phyloP scores from a whole-genome alignment of 352 stramenopile species.

The Pythium oligandrum region DNA sequence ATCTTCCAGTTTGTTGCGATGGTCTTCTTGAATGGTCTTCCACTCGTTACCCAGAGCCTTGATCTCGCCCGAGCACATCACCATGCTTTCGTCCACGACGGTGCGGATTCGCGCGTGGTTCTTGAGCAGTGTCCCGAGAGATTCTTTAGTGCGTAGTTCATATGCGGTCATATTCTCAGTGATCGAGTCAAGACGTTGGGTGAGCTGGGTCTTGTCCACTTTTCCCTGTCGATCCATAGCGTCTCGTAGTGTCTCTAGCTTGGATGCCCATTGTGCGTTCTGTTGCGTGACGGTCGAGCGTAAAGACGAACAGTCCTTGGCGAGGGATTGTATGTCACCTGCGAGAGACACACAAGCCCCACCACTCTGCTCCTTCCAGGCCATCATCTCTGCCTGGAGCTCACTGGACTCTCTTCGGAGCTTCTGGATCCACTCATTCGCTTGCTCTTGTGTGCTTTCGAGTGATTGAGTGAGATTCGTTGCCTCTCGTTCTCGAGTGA shows the following conservation, averaged over 20 bases:
- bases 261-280: constrained; percentile 29
- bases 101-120: constrained; percentile 42
- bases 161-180: constrained; percentile 29
- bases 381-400: constrained; percentile 34
- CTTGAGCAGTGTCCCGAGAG: constrained; percentile 42
- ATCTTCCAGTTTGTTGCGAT: constrained; percentile 13
- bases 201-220: constrained; percentile 39
- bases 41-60: constrained; percentile 37
- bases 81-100: constrained; percentile 53
- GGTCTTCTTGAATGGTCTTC: constrained; percentile 25
- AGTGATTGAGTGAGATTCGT: constrained; percentile 33
- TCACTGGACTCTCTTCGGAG: constrained; percentile 35
- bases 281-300: constrained; percentile 32
- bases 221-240: constrained; percentile 41
- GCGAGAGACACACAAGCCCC: constrained; percentile 25
- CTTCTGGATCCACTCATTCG: constrained; percentile 28
- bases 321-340: constrained; percentile 40
- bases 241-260: constrained; percentile 38
- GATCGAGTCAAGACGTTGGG: constrained; percentile 40
- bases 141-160: constrained; percentile 38
- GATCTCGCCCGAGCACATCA: constrained; percentile 51
- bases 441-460: constrained; percentile 47
- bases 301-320: constrained; percentile 31
- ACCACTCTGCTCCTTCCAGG: constrained; percentile 30
- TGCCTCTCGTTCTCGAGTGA: constrained; percentile 39